Evolutionary conservation across 495 filamentous ascomycete genomes (phyloP).

Genomic region (Penicillium dipodomyicola): DNA sequence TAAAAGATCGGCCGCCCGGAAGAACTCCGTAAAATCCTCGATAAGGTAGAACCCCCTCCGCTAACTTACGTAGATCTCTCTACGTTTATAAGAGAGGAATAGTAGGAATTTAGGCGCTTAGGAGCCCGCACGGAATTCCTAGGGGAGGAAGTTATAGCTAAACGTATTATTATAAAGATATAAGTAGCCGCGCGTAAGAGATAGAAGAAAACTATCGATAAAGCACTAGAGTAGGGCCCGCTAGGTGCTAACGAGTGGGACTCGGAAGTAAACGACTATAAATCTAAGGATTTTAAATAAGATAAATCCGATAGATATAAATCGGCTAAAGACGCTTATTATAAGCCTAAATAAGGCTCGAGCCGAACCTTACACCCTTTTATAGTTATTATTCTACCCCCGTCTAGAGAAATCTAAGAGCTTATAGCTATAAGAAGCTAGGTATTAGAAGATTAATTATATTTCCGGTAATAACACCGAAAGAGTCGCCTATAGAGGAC

Average conservation of each 20-base stretch:
- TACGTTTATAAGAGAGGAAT: not conserved
- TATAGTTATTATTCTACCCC: too few relatives aligned
- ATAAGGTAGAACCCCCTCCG: not conserved
- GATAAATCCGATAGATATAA: too few relatives aligned
- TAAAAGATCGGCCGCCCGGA: not conserved
- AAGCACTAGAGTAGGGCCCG: not conserved
- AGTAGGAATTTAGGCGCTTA: not conserved
- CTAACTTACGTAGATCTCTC: not conserved
- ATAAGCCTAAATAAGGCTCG: too few relatives aligned
- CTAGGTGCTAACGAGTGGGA: not conserved
- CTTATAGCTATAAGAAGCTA: too few relatives aligned
- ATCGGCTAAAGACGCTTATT: too few relatives aligned
- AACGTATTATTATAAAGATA: not conserved
- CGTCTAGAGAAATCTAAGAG: too few relatives aligned
- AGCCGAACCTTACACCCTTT: accelerated
- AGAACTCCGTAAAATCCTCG: not conserved
- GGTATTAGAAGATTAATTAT: too few relatives aligned
- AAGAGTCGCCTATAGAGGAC: too few relatives aligned
- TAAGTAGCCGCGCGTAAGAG: not conserved
- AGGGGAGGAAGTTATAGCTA: not conserved
- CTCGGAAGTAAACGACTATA: not conserved
- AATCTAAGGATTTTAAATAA: not conserved
- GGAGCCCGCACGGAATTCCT: not conserved
- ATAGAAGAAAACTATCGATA: not conserved
- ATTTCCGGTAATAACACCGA: too few relatives aligned